Evolutionary conservation across 2,329 filamentous ascomycete genomes (phyloP).

Genomic region (Colletotrichum paranaense): DNA sequence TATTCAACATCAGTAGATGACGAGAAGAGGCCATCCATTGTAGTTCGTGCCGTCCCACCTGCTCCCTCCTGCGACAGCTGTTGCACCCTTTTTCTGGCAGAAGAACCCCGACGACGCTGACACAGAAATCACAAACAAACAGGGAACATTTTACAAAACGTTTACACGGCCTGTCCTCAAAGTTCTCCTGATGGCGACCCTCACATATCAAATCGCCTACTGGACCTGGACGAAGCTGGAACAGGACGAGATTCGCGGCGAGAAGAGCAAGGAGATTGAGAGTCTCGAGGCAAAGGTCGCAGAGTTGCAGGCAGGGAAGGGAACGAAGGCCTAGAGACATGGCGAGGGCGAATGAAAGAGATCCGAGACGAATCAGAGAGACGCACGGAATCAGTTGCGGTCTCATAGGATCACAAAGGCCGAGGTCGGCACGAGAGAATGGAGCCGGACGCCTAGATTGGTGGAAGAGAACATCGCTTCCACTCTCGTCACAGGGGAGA

Average conservation of each 20-base stretch:
- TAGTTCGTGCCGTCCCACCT: slow-evolving; percentile 5
- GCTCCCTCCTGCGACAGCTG: not conserved
- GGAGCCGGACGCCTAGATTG: not conserved
- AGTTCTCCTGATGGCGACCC: slow-evolving; percentile 78
- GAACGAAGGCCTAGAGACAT: not conserved
- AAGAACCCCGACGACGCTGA: not conserved
- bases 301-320: slow-evolving; percentile 42
- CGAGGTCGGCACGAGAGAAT: not conserved
- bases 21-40: slow-evolving; percentile 30
- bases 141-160: slow-evolving; percentile 79
- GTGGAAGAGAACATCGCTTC: not conserved
- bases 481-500: not conserved
- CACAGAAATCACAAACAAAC: not conserved
- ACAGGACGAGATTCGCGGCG: slow-evolving; percentile 72
- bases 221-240: slow-evolving; percentile 81
- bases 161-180: slow-evolving; percentile 81
- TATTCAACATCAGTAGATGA: slow-evolving; percentile 24
- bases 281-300: slow-evolving; percentile 52
- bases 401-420: not conserved
- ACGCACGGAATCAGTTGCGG: not conserved
- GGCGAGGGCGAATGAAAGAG: not conserved
- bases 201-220: slow-evolving; percentile 83
- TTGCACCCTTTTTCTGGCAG: not conserved
- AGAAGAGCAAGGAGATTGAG: slow-evolving; percentile 51
- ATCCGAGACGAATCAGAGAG: not conserved